Conservation (phyloP, 768 basidiomycete species). For the Lyophyllum atratum region DNA sequence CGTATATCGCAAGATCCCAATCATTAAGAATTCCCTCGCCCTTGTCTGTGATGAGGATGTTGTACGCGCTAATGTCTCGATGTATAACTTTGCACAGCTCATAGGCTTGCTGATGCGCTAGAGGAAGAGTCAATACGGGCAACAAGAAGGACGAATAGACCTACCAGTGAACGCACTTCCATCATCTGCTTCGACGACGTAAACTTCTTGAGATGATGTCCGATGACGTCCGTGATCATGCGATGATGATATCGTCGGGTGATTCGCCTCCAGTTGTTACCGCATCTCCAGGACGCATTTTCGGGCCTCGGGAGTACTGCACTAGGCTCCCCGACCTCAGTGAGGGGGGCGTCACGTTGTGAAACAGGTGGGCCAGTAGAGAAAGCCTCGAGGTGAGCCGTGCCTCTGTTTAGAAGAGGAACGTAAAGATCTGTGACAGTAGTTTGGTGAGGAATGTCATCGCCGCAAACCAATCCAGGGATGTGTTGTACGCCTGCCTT, state of each 20-base stretch:
- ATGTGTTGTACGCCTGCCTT: slow-evolving; percentile 19
- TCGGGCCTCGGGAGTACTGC: too few relatives aligned
- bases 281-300: slow-evolving; percentile 15
- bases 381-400: too few relatives aligned
- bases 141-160: background rate
- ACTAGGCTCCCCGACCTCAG: too few relatives aligned
- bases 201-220: slow-evolving; percentile 12
- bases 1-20: background rate
- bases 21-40: background rate
- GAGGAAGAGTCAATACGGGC: background rate
- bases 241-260: slow-evolving; percentile 21
- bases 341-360: too few relatives aligned
- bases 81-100: background rate
- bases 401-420: background rate
- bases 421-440: slow-evolving; percentile 18
- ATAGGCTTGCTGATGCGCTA: background rate
- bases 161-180: slow-evolving; percentile 1
- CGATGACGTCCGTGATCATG: slow-evolving; percentile 20
- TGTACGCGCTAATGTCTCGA: background rate
- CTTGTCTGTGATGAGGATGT: background rate
- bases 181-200: slow-evolving; percentile 7
- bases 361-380: too few relatives aligned
- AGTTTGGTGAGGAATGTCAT: slow-evolving; percentile 23
- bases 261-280: slow-evolving; percentile 3
- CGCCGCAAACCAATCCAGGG: slow-evolving; percentile 27